Evolutionary conservation across 371 early-diverging fungal genomes (phyloP).

Genomic region (Actinomortierella ambigua): DNA sequence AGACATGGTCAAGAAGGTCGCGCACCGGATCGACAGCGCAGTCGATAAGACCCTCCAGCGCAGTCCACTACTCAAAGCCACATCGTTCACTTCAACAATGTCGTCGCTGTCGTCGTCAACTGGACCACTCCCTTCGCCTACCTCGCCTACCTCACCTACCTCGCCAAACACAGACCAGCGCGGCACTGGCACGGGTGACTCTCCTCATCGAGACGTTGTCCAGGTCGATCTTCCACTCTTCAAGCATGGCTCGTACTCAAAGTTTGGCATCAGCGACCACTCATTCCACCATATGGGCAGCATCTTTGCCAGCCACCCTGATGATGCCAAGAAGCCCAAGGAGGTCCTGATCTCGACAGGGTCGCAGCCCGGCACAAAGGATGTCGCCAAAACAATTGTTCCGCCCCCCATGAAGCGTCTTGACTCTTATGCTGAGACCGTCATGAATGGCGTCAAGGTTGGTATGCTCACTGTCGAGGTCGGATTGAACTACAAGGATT

Average conservation of each 20-base stretch:
- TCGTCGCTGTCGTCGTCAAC: too few species aligned
- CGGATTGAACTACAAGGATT: conserved; percentile 30
- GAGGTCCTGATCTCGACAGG: conserved; percentile 22
- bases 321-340: conserved; percentile 6
- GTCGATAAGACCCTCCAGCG: conserved; percentile 17
- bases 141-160: conserved; percentile 1
- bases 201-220: conserved; percentile 18
- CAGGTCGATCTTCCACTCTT: conserved; percentile 36
- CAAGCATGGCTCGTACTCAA: conserved; percentile 43
- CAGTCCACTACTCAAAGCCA: too few species aligned
- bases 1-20: conserved; percentile 36
- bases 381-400: conserved; percentile 4
- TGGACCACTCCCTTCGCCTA: too few species aligned
- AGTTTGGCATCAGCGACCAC: conserved; percentile 18
- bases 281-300: neutral
- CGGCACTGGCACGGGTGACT: conserved; percentile 25
- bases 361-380: conserved; percentile 14
- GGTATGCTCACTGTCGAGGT: conserved; percentile 39
- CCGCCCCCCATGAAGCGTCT: conserved; percentile 2
- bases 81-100: too few species aligned
- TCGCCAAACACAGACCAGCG: conserved; percentile 34
- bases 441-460: conserved; percentile 37
- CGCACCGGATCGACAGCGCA: conserved; percentile 36
- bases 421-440: conserved; percentile 28
- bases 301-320: neutral